Conservation (phyloP, 2,329 filamentous ascomycete genomes). For the Neonectria hederae region DNA sequence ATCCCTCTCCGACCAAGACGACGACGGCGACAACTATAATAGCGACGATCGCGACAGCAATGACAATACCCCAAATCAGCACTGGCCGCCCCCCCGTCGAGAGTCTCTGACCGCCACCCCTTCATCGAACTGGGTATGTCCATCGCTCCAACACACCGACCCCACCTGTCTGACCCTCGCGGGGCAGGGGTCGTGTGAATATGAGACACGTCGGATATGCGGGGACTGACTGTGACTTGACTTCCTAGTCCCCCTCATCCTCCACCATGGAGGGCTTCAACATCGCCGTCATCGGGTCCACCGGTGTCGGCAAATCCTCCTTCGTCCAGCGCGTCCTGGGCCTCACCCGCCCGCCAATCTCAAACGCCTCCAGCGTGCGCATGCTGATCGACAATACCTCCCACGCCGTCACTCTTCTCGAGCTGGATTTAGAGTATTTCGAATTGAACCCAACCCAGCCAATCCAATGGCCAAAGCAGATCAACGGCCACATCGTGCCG, state of each 20-base stretch:
- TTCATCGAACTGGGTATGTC: slow-evolving; percentile 51
- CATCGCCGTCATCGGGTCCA: slow-evolving; percentile 73
- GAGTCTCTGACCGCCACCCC: slow-evolving; percentile 57
- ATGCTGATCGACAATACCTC: slow-evolving; percentile 67
- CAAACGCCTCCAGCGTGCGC: slow-evolving; percentile 65
- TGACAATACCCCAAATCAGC: slow-evolving; percentile 43
- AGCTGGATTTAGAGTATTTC: slow-evolving; percentile 73
- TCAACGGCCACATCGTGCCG: slow-evolving; percentile 76
- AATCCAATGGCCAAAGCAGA: slow-evolving; percentile 73
- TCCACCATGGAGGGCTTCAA: slow-evolving; percentile 67
- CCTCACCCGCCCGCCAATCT: slow-evolving; percentile 61
- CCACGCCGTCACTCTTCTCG: slow-evolving; percentile 69
- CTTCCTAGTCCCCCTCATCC: slow-evolving; percentile 42
- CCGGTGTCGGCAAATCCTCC: slow-evolving; percentile 73
- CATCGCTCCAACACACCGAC: slow-evolving; percentile 35
- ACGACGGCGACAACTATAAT: slow-evolving; percentile 49
- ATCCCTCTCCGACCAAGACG: slow-evolving; percentile 42
- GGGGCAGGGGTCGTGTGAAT: slow-evolving; percentile 37
- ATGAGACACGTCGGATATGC: slow-evolving; percentile 25
- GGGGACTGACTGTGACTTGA: slow-evolving; percentile 39
- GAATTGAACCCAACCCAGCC: slow-evolving; percentile 65
- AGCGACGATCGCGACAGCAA: slow-evolving; percentile 36
- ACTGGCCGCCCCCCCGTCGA: slow-evolving; percentile 58
- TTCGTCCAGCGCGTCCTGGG: slow-evolving; percentile 72
- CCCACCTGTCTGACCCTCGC: slow-evolving; percentile 30